Percentiles rank a stretch among this genome's conserved stretches.
Evolutionary conservation across 2,329 filamentous ascomycete genomes (phyloP).

Genomic region (Fusarium ambrosium): DNA sequence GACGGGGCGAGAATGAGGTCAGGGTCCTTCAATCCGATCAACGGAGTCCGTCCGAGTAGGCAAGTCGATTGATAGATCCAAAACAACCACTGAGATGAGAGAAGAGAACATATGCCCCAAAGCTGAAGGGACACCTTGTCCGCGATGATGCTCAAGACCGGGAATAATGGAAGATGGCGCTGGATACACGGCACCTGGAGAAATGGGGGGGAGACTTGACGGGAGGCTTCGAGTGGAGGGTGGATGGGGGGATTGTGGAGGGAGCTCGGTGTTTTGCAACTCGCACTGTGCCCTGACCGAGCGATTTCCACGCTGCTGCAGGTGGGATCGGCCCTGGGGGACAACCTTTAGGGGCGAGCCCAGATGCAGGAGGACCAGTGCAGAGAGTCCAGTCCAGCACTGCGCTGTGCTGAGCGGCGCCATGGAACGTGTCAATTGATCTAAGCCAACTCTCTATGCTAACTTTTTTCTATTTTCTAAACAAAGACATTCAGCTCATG

Average conservation of each 20-base stretch:
- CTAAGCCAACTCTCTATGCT: background rate
- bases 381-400: background rate
- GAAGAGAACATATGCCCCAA: background rate
- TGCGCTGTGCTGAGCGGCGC: background rate
- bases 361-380: background rate
- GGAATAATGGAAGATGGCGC: constrained; percentile 11
- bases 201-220: background rate
- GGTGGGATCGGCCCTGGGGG: constrained; percentile 29
- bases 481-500: background rate
- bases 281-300: constrained; percentile 29
- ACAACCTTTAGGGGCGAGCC: constrained; percentile 8
- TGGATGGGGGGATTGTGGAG: background rate
- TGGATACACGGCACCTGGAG: constrained; percentile 13
- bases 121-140: background rate
- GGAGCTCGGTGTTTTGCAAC: constrained; percentile 1
- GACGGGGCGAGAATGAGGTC: background rate
- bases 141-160: constrained; percentile 6
- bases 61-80: background rate
- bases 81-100: background rate
- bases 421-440: background rate
- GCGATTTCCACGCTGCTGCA: constrained; percentile 22
- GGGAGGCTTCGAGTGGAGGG: constrained; percentile 11
- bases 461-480: background rate
- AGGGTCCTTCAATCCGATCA: background rate
- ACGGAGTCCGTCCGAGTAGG: background rate